Conservation (phyloP, 208 protist species). For the Kentomonas sorsogonicus region DNA sequence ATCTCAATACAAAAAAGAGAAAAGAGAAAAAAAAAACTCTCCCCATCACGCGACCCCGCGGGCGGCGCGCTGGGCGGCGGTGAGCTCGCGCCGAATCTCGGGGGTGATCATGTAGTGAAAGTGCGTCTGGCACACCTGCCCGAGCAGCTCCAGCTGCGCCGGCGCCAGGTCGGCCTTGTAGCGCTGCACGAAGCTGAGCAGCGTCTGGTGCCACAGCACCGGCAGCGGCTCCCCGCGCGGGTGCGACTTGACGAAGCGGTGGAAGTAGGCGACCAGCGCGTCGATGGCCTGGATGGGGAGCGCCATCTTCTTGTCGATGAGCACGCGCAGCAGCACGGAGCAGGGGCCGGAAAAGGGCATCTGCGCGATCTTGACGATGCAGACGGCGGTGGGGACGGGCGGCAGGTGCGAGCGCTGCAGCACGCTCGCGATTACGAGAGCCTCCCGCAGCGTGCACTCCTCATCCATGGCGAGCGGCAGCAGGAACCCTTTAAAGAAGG, state of each 20-base stretch:
- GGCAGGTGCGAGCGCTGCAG: conserved; percentile 91
- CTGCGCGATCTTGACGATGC: conserved; percentile 93
- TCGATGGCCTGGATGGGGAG: conserved; percentile 95
- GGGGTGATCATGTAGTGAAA: conserved; percentile 89
- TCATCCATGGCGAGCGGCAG: conserved; percentile 94
- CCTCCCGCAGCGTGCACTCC: conserved; percentile 94
- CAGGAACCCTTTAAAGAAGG: conserved; percentile 99
- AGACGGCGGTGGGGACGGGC: conserved; percentile 86
- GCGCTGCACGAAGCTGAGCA: conserved; percentile 92
- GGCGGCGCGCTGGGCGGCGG: conserved; percentile 35
- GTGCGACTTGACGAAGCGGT: conserved; percentile 83
- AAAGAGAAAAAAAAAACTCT: too few species aligned
- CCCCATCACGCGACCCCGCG: too few species aligned
- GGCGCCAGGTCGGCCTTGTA: conserved; percentile 83
- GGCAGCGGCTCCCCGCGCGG: conserved; percentile 83
- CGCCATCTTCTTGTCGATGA: conserved; percentile 98
- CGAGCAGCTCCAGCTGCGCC: conserved; percentile 66
- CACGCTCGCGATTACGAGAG: conserved; percentile 92
- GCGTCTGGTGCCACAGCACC: conserved; percentile 96
- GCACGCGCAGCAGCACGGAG: conserved; percentile 92
- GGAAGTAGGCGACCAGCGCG: conserved; percentile 94
- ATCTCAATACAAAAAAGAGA: too few species aligned
- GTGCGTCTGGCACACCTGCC: conserved; percentile 69
- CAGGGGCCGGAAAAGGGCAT: conserved; percentile 89
- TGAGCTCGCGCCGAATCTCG: conserved; percentile 78